phyloP scores from a whole-genome alignment of 2,329 filamentous ascomycete genomes.

The Davidsoniella virescens region DNA sequence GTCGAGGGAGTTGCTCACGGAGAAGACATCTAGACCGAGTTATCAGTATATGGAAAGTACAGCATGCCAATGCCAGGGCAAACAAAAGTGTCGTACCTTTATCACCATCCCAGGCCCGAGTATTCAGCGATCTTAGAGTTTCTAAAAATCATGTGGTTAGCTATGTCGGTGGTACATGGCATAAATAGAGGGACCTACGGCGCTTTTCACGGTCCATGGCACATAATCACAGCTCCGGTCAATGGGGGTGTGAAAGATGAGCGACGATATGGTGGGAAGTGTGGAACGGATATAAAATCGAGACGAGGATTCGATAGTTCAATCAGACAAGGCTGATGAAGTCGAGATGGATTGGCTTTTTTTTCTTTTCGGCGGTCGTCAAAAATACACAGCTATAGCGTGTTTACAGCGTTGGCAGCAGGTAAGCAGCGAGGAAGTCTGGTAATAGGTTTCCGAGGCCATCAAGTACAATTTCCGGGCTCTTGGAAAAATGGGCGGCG shows the following conservation, averaged over 20 bases:
- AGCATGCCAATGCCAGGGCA: slow-evolving; percentile 14
- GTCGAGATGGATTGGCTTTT: background rate
- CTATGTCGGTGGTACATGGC: slow-evolving; percentile 46
- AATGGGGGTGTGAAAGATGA: slow-evolving; percentile 1
- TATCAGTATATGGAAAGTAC: slow-evolving; percentile 13
- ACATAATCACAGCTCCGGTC: slow-evolving; percentile 11
- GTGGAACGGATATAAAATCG: too few species aligned
- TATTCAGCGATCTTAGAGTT: slow-evolving; percentile 65
- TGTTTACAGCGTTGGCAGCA: background rate
- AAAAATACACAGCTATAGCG: background rate
- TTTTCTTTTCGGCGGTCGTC: background rate
- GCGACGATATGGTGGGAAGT: background rate
- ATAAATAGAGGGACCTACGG: slow-evolving; percentile 4
- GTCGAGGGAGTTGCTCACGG: slow-evolving; percentile 65
- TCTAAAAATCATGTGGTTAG: slow-evolving; percentile 1
- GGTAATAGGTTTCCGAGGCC: background rate
- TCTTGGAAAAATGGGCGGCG: slow-evolving; percentile 10
- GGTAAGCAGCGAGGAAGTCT: background rate
- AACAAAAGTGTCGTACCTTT: slow-evolving; percentile 39
- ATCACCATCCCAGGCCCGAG: slow-evolving; percentile 76
- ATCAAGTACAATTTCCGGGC: slow-evolving; percentile 12
- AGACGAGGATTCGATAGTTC: background rate
- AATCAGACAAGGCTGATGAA: slow-evolving; percentile 3
- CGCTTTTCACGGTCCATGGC: slow-evolving; percentile 14
- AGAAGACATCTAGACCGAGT: slow-evolving; percentile 49